Evolutionary conservation across 768 basidiomycete genomes (phyloP), one percentile per base, ranked within the genome.

Genomic region (Termitomyces heimii): DNA sequence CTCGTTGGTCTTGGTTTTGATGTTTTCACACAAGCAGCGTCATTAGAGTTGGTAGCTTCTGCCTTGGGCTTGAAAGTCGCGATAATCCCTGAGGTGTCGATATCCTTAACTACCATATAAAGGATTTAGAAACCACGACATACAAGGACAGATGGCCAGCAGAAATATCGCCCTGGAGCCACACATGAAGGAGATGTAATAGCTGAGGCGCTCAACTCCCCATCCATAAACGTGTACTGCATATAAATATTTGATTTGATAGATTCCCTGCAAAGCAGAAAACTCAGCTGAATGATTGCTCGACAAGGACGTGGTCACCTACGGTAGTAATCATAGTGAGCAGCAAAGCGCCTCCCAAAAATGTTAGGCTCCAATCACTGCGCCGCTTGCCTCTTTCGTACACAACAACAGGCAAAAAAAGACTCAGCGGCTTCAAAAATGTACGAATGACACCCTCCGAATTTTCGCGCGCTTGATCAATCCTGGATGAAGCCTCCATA

Each of bases 201-300:
- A 89, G 58, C 88, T 84, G 61, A 92, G 69, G 68, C 86, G 79
- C 63, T 85, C 85, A 18, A 85, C 82, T 43, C 76, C 78, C 90
- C 90, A 92, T 49, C 74, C 74, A 61, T 88, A 92, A 9, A 82
- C 70, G 64, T 90, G 87, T 52, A 76, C 82, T 2, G 87, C 89
- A 65, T 92, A 94, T 28, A 92, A 73, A 68, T 92, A 92, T 66
- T 92, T 94, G 68, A 92, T 73, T 66, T 89, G 88, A 70, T 82
- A 85, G 4, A 92, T 62, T n/a, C 90, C 91, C 81, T 88, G 54
- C 4, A 54, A 35, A 55, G 37, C 28, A 18, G 22, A 29, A 43
- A 54, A 45, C 44, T 61, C 22, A 47, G 39, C 35, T 44, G 22
- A 55, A 35, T 26, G n/a, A 42, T 39, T 43, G 35, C 37, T 14